phyloP scores from a whole-genome alignment of 2,329 filamentous ascomycete species.

The Claviceps sp. region DNA sequence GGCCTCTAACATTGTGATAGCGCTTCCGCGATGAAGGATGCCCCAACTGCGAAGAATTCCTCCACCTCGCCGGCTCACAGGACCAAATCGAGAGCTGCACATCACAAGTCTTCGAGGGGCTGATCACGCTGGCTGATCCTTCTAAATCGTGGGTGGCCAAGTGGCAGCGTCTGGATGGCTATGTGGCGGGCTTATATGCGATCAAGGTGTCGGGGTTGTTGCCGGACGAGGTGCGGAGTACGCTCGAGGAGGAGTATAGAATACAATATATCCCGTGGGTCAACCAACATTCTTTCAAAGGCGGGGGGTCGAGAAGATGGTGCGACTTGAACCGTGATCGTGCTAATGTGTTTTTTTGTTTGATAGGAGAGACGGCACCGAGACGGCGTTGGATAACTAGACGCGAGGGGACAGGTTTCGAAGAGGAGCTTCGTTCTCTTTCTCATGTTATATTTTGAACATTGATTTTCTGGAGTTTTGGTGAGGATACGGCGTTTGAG shows the following conservation, averaged over 20 bases:
- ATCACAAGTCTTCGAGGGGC: constrained; percentile 86
- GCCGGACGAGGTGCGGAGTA: constrained; percentile 49
- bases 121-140: constrained; percentile 79
- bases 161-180: constrained; percentile 84
- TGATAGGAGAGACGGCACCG: constrained; percentile 41
- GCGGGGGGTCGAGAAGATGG: not conserved
- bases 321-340: not conserved
- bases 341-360: constrained; percentile 1
- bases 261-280: constrained; percentile 54
- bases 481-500: constrained; percentile 2
- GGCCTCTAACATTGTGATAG: constrained; percentile 24
- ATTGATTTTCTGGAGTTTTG: not conserved
- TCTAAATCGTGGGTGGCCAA: constrained; percentile 84
- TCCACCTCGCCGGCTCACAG: constrained; percentile 64
- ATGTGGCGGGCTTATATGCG: constrained; percentile 82
- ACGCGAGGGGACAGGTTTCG: not conserved
- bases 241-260: constrained; percentile 49
- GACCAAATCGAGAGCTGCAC: constrained; percentile 89
- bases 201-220: constrained; percentile 82
- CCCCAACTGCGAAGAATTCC: constrained; percentile 91
- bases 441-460: not conserved
- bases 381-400: constrained; percentile 33
- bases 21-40: constrained; percentile 81
- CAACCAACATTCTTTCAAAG: constrained; percentile 16
- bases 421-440: not conserved